phyloP scores from a whole-genome alignment of 2,329 filamentous ascomycete species.

The Cytospora schulzeri region DNA sequence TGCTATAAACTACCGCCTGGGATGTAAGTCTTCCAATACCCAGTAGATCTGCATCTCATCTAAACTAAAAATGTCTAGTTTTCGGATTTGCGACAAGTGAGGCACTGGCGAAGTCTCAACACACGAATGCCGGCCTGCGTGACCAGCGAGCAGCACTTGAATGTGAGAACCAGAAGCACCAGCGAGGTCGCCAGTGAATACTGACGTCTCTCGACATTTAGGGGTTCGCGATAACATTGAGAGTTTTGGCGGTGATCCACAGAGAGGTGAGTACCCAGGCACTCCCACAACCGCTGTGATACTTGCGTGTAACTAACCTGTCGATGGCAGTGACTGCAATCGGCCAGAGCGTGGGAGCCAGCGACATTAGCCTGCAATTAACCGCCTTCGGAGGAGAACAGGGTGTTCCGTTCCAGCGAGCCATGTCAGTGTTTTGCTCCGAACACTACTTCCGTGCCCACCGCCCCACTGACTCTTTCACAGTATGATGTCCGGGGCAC shows the following conservation, averaged over 20 bases:
- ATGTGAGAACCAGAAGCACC: conserved; percentile 31
- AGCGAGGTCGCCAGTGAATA: no score
- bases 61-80: conserved; percentile 21
- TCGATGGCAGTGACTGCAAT: conserved; percentile 32
- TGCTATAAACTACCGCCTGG: conserved; percentile 33
- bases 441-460: background rate
- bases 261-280: conserved; percentile 2
- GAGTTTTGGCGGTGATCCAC: conserved; percentile 12
- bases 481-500: conserved; percentile 37
- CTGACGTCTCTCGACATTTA: background rate
- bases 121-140: conserved; percentile 36
- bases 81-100: conserved; percentile 33
- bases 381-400: conserved; percentile 32
- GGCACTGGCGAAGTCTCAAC: conserved; percentile 30
- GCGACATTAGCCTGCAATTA: conserved; percentile 35
- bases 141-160: conserved; percentile 38
- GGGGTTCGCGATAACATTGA: conserved; percentile 9
- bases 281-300: background rate
- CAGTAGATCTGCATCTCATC: background rate
- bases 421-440: conserved; percentile 30
- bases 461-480: background rate
- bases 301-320: background rate
- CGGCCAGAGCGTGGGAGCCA: conserved; percentile 37
- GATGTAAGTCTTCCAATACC: conserved; percentile 24
- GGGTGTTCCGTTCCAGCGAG: conserved; percentile 36